A percentile compares a stretch with the other conserved stretches of the same genome.
Evolutionary conservation across 345 rosid species (phyloP).

Genomic region (Pugionium cornutum): DNA sequence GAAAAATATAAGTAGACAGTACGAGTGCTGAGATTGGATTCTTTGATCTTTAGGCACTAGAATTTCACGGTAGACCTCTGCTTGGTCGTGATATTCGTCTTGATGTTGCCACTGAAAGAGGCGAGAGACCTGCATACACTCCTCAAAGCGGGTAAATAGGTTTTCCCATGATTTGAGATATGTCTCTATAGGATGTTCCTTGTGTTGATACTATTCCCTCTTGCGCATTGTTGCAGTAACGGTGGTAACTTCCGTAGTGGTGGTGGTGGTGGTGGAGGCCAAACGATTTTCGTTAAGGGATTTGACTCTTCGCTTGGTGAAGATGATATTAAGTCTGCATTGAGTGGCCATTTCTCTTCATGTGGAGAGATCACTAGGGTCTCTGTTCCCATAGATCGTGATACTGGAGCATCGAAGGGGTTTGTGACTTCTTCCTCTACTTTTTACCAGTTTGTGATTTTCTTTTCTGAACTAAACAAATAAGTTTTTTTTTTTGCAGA

Average conservation of each 20-base stretch:
- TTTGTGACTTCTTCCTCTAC: conserved; percentile 32
- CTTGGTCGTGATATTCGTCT: conserved; percentile 59
- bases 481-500: conserved; percentile 38
- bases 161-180: background rate
- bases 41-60: conserved; percentile 52
- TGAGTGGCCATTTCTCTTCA: conserved; percentile 59
- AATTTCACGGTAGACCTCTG: conserved; percentile 51
- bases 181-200: background rate
- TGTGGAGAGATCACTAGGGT: conserved; percentile 74
- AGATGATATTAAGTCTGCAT: conserved; percentile 55
- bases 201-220: background rate
- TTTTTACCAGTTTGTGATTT: background rate
- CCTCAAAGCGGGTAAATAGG: conserved; percentile 63
- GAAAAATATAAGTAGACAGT: background rate
- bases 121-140: conserved; percentile 66
- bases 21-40: background rate
- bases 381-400: conserved; percentile 65
- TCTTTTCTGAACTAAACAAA: background rate
- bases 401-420: conserved; percentile 73
- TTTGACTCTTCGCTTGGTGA: conserved; percentile 48
- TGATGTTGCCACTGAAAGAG: conserved; percentile 75
- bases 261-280: conserved; percentile 40
- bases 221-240: conserved; percentile 42
- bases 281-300: conserved; percentile 57
- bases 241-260: conserved; percentile 47